These are phyloP conservation scores for Echinochloa phyllopogon DNA, from an alignment of 176 grass and related monocot genomes.

Conservation along the genomic window DNA sequence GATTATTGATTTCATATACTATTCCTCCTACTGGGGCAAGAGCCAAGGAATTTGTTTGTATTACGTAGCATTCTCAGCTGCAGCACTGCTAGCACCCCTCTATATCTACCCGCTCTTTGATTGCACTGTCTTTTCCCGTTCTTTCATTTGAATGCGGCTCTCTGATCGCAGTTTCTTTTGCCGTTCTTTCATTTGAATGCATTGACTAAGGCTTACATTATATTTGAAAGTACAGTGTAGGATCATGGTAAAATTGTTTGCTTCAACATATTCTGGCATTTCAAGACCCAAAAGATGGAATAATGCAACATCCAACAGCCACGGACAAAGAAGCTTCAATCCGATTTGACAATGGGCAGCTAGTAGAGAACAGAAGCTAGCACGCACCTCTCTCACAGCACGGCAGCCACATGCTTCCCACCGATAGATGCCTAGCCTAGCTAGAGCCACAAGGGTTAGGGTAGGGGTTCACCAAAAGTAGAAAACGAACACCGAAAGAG, in stretches of 20 bases:
- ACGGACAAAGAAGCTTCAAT: not conserved
- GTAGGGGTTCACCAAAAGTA: not conserved
- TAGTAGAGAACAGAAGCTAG: not conserved
- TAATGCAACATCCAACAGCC: not conserved
- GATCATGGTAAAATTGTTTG: not conserved
- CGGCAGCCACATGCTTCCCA: not conserved
- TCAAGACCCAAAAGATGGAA: not conserved
- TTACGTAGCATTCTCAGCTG: too few relatives aligned
- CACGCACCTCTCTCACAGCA: not conserved
- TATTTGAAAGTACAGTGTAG: not conserved
- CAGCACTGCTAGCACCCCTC: too few relatives aligned
- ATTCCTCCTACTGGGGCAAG: too few relatives aligned
- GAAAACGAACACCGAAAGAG: too few relatives aligned
- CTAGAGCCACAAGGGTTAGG: not conserved
- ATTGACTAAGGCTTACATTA: not conserved
- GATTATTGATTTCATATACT: too few relatives aligned
- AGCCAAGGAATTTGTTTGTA: too few relatives aligned
- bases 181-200: not conserved
- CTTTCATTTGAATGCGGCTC: not conserved
- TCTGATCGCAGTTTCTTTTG: not conserved
- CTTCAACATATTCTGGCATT: not conserved
- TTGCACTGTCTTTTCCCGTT: not conserved
- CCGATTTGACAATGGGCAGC: not conserved
- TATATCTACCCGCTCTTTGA: not conserved
- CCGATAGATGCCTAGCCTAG: not conserved